phyloP scores from a whole-genome alignment of 345 rosid species.

The Corymbia maculata region DNA sequence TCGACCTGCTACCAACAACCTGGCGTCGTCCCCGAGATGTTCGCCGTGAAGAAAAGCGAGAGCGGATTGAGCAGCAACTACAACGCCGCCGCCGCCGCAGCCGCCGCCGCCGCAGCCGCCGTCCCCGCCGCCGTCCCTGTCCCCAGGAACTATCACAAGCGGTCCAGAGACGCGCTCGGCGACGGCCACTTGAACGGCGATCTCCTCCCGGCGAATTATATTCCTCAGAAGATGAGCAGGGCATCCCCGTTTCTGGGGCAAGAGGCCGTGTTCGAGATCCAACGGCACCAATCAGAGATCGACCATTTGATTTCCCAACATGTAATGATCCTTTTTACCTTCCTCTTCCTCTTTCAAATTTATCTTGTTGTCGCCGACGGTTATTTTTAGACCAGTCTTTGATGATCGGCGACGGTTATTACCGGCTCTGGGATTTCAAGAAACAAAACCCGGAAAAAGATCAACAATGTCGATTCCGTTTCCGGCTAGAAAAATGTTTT shows the following conservation, averaged over 20 bases:
- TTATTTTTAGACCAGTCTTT: neutral
- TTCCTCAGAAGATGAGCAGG: slow-evolving; percentile 14
- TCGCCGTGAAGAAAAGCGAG: neutral
- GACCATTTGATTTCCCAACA: slow-evolving; percentile 42
- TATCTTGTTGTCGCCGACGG: neutral
- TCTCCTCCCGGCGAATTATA: slow-evolving; percentile 6
- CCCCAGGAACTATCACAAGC: neutral
- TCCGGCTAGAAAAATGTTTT: neutral
- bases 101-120: neutral
- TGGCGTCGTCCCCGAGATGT: neutral
- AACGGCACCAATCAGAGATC: slow-evolving; percentile 48
- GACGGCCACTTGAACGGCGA: slow-evolving; percentile 10
- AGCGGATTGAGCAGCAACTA: neutral
- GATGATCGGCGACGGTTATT: neutral
- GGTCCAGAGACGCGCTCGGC: slow-evolving; percentile 26
- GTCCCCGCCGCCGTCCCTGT: neutral
- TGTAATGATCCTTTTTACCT: slow-evolving; percentile 7
- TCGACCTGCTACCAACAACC: neutral
- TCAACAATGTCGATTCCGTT: neutral
- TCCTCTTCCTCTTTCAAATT: neutral
- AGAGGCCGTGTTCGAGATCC: slow-evolving; percentile 33
- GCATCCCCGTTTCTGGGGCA: slow-evolving; percentile 21
- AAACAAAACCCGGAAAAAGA: neutral
- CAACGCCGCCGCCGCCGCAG: neutral
- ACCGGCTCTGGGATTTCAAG: neutral